phyloP scores from a whole-genome alignment of 768 basidiomycete genomes.

The Mycena haematopus region DNA sequence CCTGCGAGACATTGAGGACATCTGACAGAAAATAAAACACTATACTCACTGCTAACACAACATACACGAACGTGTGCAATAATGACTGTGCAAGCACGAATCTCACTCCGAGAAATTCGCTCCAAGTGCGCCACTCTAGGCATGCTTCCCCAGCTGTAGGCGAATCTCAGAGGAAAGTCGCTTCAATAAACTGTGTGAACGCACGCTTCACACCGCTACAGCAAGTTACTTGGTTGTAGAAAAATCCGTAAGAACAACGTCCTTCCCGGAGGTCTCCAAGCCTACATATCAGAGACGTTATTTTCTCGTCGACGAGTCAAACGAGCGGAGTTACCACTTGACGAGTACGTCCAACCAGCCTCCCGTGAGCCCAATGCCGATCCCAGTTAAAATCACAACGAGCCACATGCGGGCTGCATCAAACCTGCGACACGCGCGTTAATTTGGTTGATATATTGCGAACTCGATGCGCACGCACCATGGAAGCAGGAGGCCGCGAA shows the following conservation, averaged over 20 bases:
- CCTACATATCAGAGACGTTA: slow-evolving; percentile 43
- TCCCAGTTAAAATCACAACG: slow-evolving; percentile 68
- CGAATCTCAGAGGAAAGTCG: slow-evolving; percentile 13
- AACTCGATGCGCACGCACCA: slow-evolving; percentile 32
- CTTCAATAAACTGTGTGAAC: not conserved
- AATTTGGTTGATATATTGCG: not conserved
- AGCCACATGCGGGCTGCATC: slow-evolving; percentile 71
- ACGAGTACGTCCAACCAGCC: slow-evolving; percentile 79
- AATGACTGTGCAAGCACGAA: slow-evolving; percentile 67
- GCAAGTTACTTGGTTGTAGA: slow-evolving; percentile 75
- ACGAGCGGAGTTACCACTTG: slow-evolving; percentile 58
- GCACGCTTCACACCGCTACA: slow-evolving; percentile 69
- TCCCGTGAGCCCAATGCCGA: slow-evolving; percentile 71
- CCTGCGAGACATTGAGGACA: slow-evolving; percentile 41
- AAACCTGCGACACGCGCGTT: slow-evolving; percentile 29
- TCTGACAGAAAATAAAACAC: not conserved
- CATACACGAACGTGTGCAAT: slow-evolving; percentile 69
- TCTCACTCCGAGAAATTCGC: slow-evolving; percentile 57
- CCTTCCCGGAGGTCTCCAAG: slow-evolving; percentile 74
- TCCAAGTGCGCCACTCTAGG: slow-evolving; percentile 73
- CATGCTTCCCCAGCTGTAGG: slow-evolving; percentile 69
- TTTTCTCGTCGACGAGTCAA: not conserved
- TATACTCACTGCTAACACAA: slow-evolving; percentile 62
- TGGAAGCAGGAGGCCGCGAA: slow-evolving; percentile 61
- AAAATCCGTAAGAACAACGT: slow-evolving; percentile 69